Conservation (phyloP, 345 rosid species). For the Corchorus capsularis region DNA sequence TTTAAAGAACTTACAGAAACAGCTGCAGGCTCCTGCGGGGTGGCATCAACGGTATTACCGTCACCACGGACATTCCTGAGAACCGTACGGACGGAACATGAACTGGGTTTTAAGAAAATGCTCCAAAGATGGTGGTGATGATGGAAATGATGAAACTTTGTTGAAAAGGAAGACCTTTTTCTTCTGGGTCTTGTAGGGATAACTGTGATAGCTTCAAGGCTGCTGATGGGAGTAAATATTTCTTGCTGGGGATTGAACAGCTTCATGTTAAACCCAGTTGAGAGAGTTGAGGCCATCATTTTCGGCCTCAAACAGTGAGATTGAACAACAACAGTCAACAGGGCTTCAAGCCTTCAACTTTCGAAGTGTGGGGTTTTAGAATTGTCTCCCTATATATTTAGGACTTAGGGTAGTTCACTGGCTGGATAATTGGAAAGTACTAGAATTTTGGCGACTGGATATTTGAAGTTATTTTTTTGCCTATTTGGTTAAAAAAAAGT, state of each 20-base stretch:
- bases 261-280: constrained; percentile 32
- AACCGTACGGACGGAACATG: constrained; percentile 25
- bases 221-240: constrained; percentile 23
- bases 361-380: neutral
- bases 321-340: neutral
- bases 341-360: neutral
- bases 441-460: neutral
- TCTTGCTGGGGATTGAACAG: constrained; percentile 35
- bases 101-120: constrained; percentile 26
- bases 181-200: constrained; percentile 32
- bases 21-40: constrained; percentile 36
- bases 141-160: constrained; percentile 16
- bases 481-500: too few relatives aligned
- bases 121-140: constrained; percentile 22
- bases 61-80: constrained; percentile 36
- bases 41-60: constrained; percentile 39
- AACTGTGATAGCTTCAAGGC: constrained; percentile 22
- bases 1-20: constrained; percentile 46
- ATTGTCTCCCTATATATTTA: neutral
- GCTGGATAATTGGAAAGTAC: neutral
- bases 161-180: constrained; percentile 28
- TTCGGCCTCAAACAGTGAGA: neutral
- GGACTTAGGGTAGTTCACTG: too few relatives aligned
- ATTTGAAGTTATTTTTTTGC: neutral
- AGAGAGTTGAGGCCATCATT: constrained; percentile 34